These are phyloP conservation scores for Cercospora brassicicola DNA, from an alignment of 2,329 filamentous ascomycete genomes.

Conservation along the genomic window DNA sequence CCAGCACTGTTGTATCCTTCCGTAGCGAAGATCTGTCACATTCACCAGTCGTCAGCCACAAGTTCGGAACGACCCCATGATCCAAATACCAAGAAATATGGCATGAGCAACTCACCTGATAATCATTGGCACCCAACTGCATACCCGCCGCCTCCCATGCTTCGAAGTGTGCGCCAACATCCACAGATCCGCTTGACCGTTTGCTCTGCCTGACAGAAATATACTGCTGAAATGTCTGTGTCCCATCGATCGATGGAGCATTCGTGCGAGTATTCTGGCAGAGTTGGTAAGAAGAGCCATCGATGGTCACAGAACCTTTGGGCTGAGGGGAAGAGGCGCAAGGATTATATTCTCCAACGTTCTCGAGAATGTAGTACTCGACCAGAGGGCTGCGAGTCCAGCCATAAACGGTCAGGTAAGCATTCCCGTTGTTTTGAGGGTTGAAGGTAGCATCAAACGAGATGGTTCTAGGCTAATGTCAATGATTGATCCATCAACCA, in stretches of 20 bases:
- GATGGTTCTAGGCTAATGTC: constrained; percentile 21
- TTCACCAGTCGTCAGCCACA: not conserved
- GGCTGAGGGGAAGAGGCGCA: constrained; percentile 45
- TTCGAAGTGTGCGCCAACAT: constrained; percentile 53
- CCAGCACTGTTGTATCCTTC: constrained; percentile 21
- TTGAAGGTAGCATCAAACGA: constrained; percentile 25
- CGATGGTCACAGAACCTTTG: constrained; percentile 54
- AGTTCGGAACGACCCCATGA: not conserved
- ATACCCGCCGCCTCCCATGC: constrained; percentile 45
- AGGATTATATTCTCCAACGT: constrained; percentile 51
- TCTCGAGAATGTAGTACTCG: constrained; percentile 58
- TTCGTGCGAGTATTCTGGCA: constrained; percentile 50
- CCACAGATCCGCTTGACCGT: constrained; percentile 54
- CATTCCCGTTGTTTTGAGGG: constrained; percentile 39
- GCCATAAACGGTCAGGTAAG: constrained; percentile 58
- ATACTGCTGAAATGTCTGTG: constrained; percentile 54
- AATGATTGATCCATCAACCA: not conserved
- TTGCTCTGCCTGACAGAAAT: constrained; percentile 55
- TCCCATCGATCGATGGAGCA: constrained; percentile 53
- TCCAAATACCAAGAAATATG: not conserved
- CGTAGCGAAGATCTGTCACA: constrained; percentile 14
- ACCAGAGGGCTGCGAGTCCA: constrained; percentile 56
- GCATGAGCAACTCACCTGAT: constrained; percentile 11
- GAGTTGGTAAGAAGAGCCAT: constrained; percentile 57
- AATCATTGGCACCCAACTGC: constrained; percentile 16